Base-by-base conservation (phyloP, 176 grass and related monocot genomes). In the barley (Hordeum vulgare) region DNA sequence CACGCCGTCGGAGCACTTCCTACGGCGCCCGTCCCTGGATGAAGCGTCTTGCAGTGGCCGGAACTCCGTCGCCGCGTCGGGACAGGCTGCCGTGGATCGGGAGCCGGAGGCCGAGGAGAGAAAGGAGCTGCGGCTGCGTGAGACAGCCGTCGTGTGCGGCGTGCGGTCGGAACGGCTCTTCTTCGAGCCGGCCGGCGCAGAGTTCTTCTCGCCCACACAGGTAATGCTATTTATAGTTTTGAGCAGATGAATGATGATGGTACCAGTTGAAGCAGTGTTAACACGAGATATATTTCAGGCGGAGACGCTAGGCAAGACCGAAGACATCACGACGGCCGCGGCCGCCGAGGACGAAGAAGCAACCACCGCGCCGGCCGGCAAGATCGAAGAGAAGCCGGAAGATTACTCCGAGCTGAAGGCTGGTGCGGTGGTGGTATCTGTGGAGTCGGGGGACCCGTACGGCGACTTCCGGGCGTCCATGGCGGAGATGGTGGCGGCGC, bases 401-500 rank as follows among this genome's bases (percentile, higher is more conserved):
- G 84, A 59, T 24, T 34, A 56, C 3, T 21, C 85, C 2, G 83
- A 76, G 61, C 71, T 83, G 40, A 92, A 80, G 69, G 66, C 68
- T 13, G 41, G 86, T 34, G 56, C 84, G 58, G 76, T 86, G 74
- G 90, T 80, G 68, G 66, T 89, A 73, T 85, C 89, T 5, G 64
- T 96, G 62, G 86, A 96, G 57, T 87, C 94, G 9, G 81, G 78
- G 31, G 91, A 96, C 69, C 91, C 91, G 10, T 87, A 93, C 86
- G 75, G 39, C n/a, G 94, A 96, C 66, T 96, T 96, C 91, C 64
- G 89, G 24, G 66, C 82, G 81, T 93, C 94, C 2, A 96, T 96
- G 91, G 78, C 85, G 79, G 94, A 96, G 62, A 93, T 96, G 91
- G 94, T 96, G 67, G 74, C 65, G 74, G 91, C 94, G 54, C 91